phyloP scores from a whole-genome alignment of 805 yeast species.

The Wickerhamomyces queroliae region DNA sequence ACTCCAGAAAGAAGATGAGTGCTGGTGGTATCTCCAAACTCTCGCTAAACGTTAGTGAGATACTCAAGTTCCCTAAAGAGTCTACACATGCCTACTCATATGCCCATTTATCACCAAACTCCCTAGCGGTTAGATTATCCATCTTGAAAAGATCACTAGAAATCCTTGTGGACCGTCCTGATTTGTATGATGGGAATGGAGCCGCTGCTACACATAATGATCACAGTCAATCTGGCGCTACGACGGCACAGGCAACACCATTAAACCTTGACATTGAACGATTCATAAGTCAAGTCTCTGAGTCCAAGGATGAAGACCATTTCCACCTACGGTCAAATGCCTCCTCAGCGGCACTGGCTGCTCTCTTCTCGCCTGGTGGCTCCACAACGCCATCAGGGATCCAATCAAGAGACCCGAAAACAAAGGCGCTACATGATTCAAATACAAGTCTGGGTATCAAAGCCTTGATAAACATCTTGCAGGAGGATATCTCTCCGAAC shows the following conservation, averaged over 20 bases:
- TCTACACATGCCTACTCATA: constrained; percentile 84
- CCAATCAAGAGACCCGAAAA: neutral
- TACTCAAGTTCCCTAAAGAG: constrained; percentile 65
- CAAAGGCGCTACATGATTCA: neutral
- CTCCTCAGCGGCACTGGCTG: constrained; percentile 33
- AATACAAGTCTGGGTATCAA: constrained; percentile 24
- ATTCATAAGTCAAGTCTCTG: constrained; percentile 18
- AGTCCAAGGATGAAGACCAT: constrained; percentile 7
- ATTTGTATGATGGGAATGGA: constrained; percentile 11
- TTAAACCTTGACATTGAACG: constrained; percentile 21
- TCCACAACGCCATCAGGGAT: constrained; percentile 5
- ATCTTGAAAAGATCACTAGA: constrained; percentile 74
- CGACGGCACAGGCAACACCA: constrained; percentile 4
- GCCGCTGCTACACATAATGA: too few species aligned
- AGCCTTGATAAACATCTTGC: constrained; percentile 43
- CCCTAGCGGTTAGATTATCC: constrained; percentile 67
- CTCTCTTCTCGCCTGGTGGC: constrained; percentile 20
- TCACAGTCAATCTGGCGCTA: too few species aligned
- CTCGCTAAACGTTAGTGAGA: constrained; percentile 31
- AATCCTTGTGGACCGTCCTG: constrained; percentile 42
- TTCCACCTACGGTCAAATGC: constrained; percentile 25
- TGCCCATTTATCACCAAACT: constrained; percentile 75
- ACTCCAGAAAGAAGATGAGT: constrained; percentile 5
- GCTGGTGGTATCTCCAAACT: constrained; percentile 23
- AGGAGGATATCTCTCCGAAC: constrained; percentile 20